A percentile compares a stretch with the other conserved stretches of the same genome.
phyloP scores from a whole-genome alignment of 495 filamentous ascomycete species.

The Ascobolus immersus region DNA sequence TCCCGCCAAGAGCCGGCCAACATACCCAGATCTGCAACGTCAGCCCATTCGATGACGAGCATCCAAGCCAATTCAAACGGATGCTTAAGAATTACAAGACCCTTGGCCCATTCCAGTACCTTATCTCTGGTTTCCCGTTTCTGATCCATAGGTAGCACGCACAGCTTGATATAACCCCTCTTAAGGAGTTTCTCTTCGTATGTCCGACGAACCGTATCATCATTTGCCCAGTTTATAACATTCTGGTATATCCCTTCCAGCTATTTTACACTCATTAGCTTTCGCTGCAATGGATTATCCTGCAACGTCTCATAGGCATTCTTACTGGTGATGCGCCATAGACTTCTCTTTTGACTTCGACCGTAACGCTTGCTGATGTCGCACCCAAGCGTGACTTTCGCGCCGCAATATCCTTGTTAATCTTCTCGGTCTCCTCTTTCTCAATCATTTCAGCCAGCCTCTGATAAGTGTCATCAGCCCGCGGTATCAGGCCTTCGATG shows the following conservation, averaged over 20 bases:
- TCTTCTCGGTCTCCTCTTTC: constrained; percentile 62
- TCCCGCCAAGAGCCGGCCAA: background rate
- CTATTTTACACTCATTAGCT: constrained; percentile 23
- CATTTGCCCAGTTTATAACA: constrained; percentile 67
- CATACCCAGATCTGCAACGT: constrained; percentile 29
- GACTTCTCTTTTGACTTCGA: constrained; percentile 71
- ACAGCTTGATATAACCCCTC: constrained; percentile 49
- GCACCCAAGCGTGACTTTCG: constrained; percentile 72
- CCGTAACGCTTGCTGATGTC: constrained; percentile 49
- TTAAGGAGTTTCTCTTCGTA: constrained; percentile 82
- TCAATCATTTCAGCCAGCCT: constrained; percentile 69
- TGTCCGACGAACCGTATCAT: constrained; percentile 56
- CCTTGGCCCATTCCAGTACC: constrained; percentile 48
- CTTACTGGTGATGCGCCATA: constrained; percentile 21
- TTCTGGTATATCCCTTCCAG: constrained; percentile 52
- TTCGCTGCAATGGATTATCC: background rate
- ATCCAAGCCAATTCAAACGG: constrained; percentile 78
- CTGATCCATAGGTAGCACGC: constrained; percentile 33
- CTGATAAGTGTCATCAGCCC: constrained; percentile 57
- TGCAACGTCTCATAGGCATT: background rate
- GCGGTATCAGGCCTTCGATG: constrained; percentile 63
- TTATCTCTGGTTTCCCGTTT: constrained; percentile 43
- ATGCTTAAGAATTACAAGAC: constrained; percentile 89
- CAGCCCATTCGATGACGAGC: constrained; percentile 69
- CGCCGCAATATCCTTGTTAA: constrained; percentile 76